phyloP scores from a whole-genome alignment of 345 rosid genomes.

The Gossypium thurberi region DNA sequence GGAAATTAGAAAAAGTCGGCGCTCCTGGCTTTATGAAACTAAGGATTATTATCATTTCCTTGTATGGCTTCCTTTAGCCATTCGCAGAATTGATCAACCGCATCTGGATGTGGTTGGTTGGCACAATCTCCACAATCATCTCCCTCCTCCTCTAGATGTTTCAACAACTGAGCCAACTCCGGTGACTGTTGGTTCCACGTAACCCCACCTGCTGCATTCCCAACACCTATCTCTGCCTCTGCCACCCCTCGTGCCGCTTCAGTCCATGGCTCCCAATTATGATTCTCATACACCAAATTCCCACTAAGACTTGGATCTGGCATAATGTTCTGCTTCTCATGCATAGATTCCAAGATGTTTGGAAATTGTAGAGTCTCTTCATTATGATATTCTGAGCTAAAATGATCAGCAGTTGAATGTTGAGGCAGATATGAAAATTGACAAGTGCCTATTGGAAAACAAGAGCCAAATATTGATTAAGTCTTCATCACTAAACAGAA shows the following conservation, averaged over 20 bases:
- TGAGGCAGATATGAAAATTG: not conserved
- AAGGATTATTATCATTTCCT: not conserved
- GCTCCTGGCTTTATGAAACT: not conserved
- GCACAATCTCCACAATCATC: not conserved
- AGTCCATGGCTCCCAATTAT: not conserved
- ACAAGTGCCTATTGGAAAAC: not conserved
- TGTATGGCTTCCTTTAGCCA: conserved; percentile 5
- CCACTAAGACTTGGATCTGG: not conserved
- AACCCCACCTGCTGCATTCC: not conserved
- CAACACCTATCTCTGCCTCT: not conserved
- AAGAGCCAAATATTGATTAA: not conserved
- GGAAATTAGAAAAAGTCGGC: too few species aligned
- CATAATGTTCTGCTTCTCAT: not conserved
- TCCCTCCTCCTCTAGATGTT: not conserved
- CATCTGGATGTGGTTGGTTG: not conserved
- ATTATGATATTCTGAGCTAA: not conserved
- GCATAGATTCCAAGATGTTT: not conserved
- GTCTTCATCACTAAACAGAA: too few species aligned
- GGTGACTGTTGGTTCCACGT: not conserved
- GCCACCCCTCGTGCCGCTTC: not conserved
- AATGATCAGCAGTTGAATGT: not conserved
- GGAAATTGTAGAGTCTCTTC: not conserved
- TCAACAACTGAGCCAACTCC: not conserved
- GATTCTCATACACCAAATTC: not conserved
- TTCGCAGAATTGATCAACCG: conserved; percentile 2